Evolutionary conservation across 106 monocot species (phyloP), one percentile per base, ranked within the genome.

Genomic region (Amphibolis antarctica): DNA sequence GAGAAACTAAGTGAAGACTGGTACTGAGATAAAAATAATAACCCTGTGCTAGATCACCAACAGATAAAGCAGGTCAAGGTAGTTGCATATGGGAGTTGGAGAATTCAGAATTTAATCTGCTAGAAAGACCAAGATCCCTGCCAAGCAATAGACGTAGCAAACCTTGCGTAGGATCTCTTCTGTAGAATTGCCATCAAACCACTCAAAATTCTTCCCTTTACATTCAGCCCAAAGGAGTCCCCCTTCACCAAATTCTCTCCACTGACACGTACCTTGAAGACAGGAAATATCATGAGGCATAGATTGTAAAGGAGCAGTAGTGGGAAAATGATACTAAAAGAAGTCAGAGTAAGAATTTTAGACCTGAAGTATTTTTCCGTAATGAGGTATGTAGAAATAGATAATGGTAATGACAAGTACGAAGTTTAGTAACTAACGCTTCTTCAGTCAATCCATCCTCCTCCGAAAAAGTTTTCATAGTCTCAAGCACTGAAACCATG

Each of bases 201-300:
- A 98, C 56, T 98, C 90, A 66, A 87, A 91, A 66, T 72, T 50
- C 55, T 84, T 90, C 51, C 82, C 82, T 78, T 62, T 85, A 75
- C 96, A 98, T 82, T 98, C 96, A 78, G 87, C 81, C 96, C 96
- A 98, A 67, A 98, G 66, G 20, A 98, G 69, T 6, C 96, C 96
- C 2, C 96, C 96, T 67, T 87, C 96, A 57, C 96, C 96, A 75
- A 77, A 98, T 66, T 98, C 96, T 42, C 96, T 84, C 96, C 96
- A 98, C 23, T 90, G 81, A 70, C 71, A 82, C 56, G 85, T 98
- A 64, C 96, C 96, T 98, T 51, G 5, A 88, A 28, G 56, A 57
- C 23, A 57, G 5, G 23, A 20, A 20, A 53, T n/a, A n/a, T n/a
- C n/a, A n/a, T n/a, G n/a, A n/a, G n/a, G n/a, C n/a, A n/a, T n/a